Evolutionary conservation across 768 basidiomycete species (phyloP).

Genomic region (Albatrellus ellisii): DNA sequence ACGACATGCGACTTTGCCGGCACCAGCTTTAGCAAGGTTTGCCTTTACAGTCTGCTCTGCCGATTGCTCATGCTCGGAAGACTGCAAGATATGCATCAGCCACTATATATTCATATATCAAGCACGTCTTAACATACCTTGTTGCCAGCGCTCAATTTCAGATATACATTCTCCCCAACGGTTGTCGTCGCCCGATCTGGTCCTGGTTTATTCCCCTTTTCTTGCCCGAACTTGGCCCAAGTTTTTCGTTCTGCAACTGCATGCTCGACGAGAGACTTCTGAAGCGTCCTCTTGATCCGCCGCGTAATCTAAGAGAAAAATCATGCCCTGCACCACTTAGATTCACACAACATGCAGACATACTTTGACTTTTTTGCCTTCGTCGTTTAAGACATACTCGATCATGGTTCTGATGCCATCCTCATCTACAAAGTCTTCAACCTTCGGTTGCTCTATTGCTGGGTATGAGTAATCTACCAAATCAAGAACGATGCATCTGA

Average conservation of each 20-base stretch:
- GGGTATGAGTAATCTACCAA: background rate
- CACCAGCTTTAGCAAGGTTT: constrained; percentile 58
- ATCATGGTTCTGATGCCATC: constrained; percentile 80
- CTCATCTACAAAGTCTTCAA: constrained; percentile 65
- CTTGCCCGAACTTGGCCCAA: constrained; percentile 90
- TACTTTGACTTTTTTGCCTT: constrained; percentile 93
- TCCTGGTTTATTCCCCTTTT: constrained; percentile 76
- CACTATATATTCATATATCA: constrained; percentile 1
- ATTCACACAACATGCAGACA: constrained; percentile 10
- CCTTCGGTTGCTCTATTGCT: constrained; percentile 34
- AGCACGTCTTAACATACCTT: constrained; percentile 35
- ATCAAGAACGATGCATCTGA: background rate
- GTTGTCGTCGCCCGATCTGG: constrained; percentile 92
- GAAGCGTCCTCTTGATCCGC: constrained; percentile 72
- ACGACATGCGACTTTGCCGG: constrained; percentile 84
- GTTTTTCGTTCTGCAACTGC: constrained; percentile 86
- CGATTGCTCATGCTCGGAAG: constrained; percentile 51
- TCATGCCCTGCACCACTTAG: background rate
- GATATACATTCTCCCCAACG: constrained; percentile 60
- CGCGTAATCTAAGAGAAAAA: constrained; percentile 54
- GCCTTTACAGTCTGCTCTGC: constrained; percentile 54
- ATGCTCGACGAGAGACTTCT: constrained; percentile 90
- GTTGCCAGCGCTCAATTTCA: constrained; percentile 44
- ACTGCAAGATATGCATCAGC: constrained; percentile 20
- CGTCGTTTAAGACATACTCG: constrained; percentile 77